These are phyloP conservation scores for Acanthamoeba culbertsoni DNA, from an alignment of 208 protist genomes.

Conservation along the genomic window DNA sequence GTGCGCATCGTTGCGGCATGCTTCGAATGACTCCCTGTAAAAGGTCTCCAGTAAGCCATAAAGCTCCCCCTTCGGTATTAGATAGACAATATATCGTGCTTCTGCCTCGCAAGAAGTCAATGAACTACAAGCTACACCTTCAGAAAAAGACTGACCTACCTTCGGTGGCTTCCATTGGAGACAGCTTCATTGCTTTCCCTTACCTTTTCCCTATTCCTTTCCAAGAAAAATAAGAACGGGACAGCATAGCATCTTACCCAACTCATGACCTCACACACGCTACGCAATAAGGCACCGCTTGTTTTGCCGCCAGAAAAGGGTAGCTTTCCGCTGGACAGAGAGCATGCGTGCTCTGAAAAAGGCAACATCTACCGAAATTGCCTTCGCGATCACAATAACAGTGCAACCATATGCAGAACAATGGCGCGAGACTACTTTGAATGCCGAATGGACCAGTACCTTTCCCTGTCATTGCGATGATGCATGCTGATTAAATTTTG, in stretches of 20 bases:
- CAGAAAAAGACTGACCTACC: no score
- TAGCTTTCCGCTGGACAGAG: conserved; percentile 46
- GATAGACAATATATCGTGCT: not conserved
- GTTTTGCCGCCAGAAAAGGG: conserved; percentile 58
- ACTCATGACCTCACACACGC: conserved; percentile 1
- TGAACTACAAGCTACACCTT: no score
- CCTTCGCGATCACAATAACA: conserved; percentile 38
- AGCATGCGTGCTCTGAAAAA: conserved; percentile 44
- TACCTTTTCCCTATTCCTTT: not conserved
- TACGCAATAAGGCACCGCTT: conserved; percentile 22
- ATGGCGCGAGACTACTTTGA: conserved; percentile 36
- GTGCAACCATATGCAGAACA: not conserved
- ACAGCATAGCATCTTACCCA: not conserved
- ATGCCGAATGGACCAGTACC: conserved; percentile 50
- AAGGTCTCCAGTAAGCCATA: not conserved
- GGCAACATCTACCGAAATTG: not conserved
- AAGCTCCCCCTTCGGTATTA: not conserved
- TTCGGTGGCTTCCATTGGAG: not conserved
- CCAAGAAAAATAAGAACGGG: not conserved
- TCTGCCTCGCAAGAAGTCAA: not conserved
- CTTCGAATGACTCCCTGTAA: not conserved
- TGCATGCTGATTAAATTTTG: no score
- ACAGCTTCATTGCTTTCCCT: not conserved
- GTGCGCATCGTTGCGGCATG: not conserved
- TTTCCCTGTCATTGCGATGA: no score